Evolutionary conservation across 179 eudicot genomes (phyloP), one percentile per base, ranked within the genome.

Genomic region (Beta corolliflora): DNA sequence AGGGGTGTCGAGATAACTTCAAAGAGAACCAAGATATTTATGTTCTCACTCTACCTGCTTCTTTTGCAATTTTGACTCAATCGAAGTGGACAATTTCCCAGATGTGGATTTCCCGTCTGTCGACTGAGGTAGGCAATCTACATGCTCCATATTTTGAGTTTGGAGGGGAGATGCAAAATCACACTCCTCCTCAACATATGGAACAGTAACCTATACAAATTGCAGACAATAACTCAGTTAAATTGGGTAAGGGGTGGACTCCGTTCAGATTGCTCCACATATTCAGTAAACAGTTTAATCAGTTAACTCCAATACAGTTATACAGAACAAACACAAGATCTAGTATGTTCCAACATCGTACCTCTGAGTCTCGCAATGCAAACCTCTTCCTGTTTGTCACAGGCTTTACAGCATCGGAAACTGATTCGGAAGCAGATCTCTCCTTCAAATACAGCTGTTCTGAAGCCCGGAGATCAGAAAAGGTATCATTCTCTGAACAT

Each of bases 381-480:
- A 31, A 41, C 16, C 7, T 50, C 25, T 25, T 54, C 59, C 56
- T 48, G 78, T 55, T 80, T 29, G n/a, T 52, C 78, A 21, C 72
- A 72, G 45, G 21, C 50, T 18, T 54, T 48, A 23, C 46, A 11
- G 29, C 66, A 45, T 66, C 46, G 71, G 84, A 81, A 84, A 60
- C 79, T 46, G 82, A 70, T 67, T 9, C 19, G 53, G 59, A 44
- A 77, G 77, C 5, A n/a, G 52, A 52, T 23, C 78, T 69, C 45
- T 73, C 82, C 75, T 80, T 77, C 23, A 80, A 16, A 25, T 14
- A 78, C 53, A 46, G 61, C 64, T 85, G 88, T 70, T 75, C 54
- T 63, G 85, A 81, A 84, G 78, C 82, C 75, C 77, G 79, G 31
- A 16, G 66, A 80, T 56, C 76, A 45, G 81, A 77, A 50, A 68